A percentile compares a stretch with the other conserved stretches of the same genome.
phyloP scores from a whole-genome alignment of 768 basidiomycete species.

The Exsudoporus frostii region DNA sequence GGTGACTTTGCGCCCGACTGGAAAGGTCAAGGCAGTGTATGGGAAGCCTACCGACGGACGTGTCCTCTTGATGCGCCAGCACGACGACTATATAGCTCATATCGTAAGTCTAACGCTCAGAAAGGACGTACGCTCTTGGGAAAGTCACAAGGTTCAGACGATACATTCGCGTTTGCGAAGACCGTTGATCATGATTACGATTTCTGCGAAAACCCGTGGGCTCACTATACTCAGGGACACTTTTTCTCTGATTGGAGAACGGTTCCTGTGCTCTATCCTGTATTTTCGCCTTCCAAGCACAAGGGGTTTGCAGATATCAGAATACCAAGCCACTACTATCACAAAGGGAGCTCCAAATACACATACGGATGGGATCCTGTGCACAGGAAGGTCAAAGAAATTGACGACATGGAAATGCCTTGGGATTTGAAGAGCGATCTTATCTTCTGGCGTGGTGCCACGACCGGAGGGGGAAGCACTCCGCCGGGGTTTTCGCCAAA shows the following conservation, averaged over 20 bases:
- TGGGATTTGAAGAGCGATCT: conserved; percentile 89
- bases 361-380: conserved; percentile 90
- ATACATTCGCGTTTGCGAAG: conserved; percentile 63
- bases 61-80: conserved; percentile 78
- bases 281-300: conserved; percentile 90
- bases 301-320: conserved; percentile 85
- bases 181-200: conserved; percentile 62
- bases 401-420: conserved; percentile 81
- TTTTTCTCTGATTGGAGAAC: conserved; percentile 98
- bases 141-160: conserved; percentile 32
- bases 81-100: conserved; percentile 77
- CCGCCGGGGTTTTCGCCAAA: conserved; percentile 78
- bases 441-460: conserved; percentile 95
- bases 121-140: conserved; percentile 28
- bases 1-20: conserved; percentile 79
- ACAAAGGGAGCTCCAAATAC: conserved; percentile 73
- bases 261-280: conserved; percentile 83
- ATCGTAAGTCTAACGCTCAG: conserved; percentile 47
- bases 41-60: conserved; percentile 92
- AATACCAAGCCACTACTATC: conserved; percentile 97
- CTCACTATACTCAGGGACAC: conserved; percentile 86
- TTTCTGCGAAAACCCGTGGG: conserved; percentile 80
- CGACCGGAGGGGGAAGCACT: conserved; percentile 88
- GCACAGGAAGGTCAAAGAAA: conserved; percentile 65
- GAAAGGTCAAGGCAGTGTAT: conserved; percentile 78